phyloP scores from a whole-genome alignment of 805 yeast species.

The Kodamaea hsintzibuensis region DNA sequence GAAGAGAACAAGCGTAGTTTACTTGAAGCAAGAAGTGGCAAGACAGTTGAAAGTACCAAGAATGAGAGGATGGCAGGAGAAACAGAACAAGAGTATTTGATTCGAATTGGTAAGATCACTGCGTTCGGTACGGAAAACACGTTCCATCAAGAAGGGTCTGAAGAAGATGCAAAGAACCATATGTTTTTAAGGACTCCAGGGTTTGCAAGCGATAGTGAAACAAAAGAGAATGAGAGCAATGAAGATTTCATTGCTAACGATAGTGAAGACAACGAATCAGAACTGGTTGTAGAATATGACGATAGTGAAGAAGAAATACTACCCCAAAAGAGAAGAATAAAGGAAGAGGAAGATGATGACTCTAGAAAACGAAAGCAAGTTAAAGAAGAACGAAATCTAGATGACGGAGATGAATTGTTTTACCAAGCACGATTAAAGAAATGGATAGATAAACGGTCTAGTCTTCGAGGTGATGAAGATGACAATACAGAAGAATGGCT shows the following conservation, averaged over 20 bases:
- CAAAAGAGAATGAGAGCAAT: slow-evolving; percentile 17
- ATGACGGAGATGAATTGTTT: slow-evolving; percentile 77
- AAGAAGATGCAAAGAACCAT: slow-evolving; percentile 32
- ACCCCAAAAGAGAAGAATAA: neutral
- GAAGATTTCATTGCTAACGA: slow-evolving; percentile 16
- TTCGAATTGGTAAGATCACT: slow-evolving; percentile 89
- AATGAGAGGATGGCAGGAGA: slow-evolving; percentile 65
- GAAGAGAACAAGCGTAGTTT: slow-evolving; percentile 41
- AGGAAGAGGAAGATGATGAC: neutral
- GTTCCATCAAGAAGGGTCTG: slow-evolving; percentile 43
- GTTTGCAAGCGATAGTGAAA: slow-evolving; percentile 20
- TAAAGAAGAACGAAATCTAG: slow-evolving; percentile 32
- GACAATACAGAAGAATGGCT: slow-evolving; percentile 54
- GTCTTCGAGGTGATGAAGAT: slow-evolving; percentile 34
- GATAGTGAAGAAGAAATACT: slow-evolving; percentile 9
- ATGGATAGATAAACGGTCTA: slow-evolving; percentile 61
- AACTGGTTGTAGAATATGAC: slow-evolving; percentile 18
- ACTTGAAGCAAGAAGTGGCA: slow-evolving; percentile 12
- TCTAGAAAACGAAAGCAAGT: neutral
- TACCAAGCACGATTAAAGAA: slow-evolving; percentile 59
- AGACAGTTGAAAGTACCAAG: slow-evolving; percentile 1
- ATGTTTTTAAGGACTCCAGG: slow-evolving; percentile 54
- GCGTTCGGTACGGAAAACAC: slow-evolving; percentile 80
- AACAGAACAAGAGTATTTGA: slow-evolving; percentile 71
- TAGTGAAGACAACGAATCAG: slow-evolving; percentile 14